Evolutionary conservation across 129 eudicot genomes (phyloP).

Genomic region (Rutidosis leptorrhynchoides): DNA sequence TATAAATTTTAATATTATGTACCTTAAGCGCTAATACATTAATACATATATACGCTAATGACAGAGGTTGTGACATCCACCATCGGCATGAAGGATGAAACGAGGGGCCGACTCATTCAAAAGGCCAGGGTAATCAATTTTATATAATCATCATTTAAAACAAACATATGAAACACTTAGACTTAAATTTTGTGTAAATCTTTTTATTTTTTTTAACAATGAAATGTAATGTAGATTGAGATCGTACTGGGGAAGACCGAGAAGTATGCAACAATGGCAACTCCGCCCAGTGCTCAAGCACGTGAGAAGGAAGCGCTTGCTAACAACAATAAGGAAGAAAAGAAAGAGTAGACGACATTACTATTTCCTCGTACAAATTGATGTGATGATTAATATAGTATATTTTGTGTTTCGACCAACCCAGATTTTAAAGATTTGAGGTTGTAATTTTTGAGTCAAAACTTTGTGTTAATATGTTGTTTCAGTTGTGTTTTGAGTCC

Average conservation of each 20-base stretch:
- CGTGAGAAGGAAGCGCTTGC: constrained; percentile 37
- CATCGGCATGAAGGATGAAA: constrained; percentile 76
- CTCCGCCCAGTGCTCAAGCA: constrained; percentile 33
- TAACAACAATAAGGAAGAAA: constrained; percentile 29
- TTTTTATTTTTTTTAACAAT: constrained; percentile 12
- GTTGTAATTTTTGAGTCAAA: constrained; percentile 34
- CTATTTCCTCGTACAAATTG: constrained; percentile 12
- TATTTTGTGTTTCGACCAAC: constrained; percentile 33
- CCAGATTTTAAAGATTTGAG: constrained; percentile 25
- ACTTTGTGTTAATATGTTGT: constrained; percentile 38
- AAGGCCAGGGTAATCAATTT: constrained; percentile 62
- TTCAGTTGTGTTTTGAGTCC: constrained; percentile 35
- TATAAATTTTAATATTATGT: neutral
- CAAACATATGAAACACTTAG: neutral
- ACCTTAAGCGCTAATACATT: neutral
- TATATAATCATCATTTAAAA: constrained; percentile 4
- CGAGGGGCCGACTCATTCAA: constrained; percentile 77
- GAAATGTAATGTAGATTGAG: constrained; percentile 51
- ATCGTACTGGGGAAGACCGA: constrained; percentile 81
- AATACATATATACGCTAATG: neutral
- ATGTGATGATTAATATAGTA: constrained; percentile 26
- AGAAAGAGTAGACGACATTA: constrained; percentile 16
- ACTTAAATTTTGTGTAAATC: neutral
- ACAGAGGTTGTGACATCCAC: constrained; percentile 84
- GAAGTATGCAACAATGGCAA: constrained; percentile 60